These are phyloP conservation scores for Rhizoctonia solani DNA, from an alignment of 1,284 basidiomycete genomes.

Conservation along the genomic window DNA sequence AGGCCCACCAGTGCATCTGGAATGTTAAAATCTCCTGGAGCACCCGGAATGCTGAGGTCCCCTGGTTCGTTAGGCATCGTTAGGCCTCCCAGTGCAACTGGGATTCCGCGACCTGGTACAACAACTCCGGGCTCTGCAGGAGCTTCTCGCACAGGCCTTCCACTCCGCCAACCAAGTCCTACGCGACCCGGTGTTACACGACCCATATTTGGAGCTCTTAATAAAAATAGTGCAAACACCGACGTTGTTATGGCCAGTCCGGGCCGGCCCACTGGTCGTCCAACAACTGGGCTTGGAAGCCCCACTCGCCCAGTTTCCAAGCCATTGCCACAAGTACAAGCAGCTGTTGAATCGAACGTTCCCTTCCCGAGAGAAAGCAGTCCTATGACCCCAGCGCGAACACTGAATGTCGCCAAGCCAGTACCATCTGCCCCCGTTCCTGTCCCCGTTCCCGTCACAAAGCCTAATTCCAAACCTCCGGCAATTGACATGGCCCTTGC, in stretches of 20 bases:
- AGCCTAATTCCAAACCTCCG: background rate
- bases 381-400: constrained; percentile 14
- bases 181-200: constrained; percentile 3
- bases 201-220: constrained; percentile 8
- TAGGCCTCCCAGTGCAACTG: background rate
- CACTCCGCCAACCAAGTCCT: background rate
- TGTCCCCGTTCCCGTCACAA: background rate
- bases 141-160: background rate
- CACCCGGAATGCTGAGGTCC: too few species aligned
- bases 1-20: too few species aligned
- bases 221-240: constrained; percentile 1
- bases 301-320: background rate
- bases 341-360: constrained; percentile 6
- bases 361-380: constrained; percentile 31
- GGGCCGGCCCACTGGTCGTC: background rate
- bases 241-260: constrained; percentile 23
- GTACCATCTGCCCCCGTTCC: background rate
- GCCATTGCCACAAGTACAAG: background rate
- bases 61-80: background rate
- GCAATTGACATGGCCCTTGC: background rate
- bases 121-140: background rate
- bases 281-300: background rate
- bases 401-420: background rate
- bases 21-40: too few species aligned
- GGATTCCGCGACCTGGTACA: background rate